Base-by-base conservation (phyloP, 208 protist species). In the Crithidia acanthocephali region DNA sequence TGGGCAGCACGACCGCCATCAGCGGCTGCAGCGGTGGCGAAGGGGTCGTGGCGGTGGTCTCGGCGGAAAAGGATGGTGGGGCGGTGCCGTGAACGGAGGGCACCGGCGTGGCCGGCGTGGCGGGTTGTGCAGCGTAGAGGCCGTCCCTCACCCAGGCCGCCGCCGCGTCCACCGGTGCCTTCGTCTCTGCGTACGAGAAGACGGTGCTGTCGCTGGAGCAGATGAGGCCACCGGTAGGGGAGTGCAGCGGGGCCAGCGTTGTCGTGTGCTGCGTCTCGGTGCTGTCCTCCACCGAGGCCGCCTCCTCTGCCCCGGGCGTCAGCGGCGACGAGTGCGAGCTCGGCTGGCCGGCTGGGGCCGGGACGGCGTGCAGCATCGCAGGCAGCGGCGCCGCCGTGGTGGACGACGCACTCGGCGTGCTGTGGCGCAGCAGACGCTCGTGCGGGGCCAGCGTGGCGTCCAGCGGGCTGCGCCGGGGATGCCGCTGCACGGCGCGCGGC, bases 151-250 rank as follows among this genome's bases (percentile, higher is more conserved):
- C 40, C 59, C 51, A 74, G 32, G 25, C 23, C 11, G 32, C 20
- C 33, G 28, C 59, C 16, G 28, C n/a, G 4, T 51, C 50, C 68
- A 30, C 15, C 27, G 60, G 59, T 22, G 60, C 51, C 51, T 68
- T 58, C 32, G 68, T 59, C 40, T 74, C 56, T 7, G 47, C 42
- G 22, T 28, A 62, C n/a, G 47, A 66, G 25, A 32, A 57, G 52
- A 50, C 37, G 13, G 27, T 60, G 68, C 57, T 65, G 67, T 23
- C 35, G 13, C 47, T 65, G 22, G 25, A 37, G 40, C 45, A 58
- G 2, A 58, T 33, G 7, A 35, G 37, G 32, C 35, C 20, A 37
- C 45, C 58, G 27, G 48, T 32, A 4, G 28, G 35, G 27, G 58
- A 59, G 45, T 65, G 40, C 44, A 65, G 59, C 0, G 59, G 44